Conservation (phyloP, 169 alveolate genomes). For the Plasmodium relictum region DNA sequence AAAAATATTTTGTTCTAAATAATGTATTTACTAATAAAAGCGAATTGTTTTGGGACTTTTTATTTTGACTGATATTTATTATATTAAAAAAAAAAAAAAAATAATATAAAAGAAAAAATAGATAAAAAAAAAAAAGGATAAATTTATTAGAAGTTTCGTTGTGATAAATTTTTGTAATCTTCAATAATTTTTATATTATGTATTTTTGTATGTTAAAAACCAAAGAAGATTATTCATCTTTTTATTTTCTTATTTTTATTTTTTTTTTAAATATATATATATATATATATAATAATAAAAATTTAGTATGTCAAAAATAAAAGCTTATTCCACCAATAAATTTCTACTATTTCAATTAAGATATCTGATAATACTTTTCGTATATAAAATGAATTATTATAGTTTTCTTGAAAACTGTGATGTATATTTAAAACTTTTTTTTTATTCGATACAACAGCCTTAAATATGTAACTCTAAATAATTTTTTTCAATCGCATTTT, state of each 20-base stretch:
- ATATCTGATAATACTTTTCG: background rate
- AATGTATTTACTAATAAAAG: conserved; percentile 7
- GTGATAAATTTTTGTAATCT: conserved; percentile 8
- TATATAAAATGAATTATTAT: background rate
- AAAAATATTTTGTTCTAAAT: conserved; percentile 14
- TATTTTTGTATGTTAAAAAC: background rate
- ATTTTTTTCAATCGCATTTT: background rate
- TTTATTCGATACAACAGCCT: background rate
- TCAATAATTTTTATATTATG: background rate
- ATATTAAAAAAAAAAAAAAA: background rate
- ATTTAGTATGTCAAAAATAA: background rate
- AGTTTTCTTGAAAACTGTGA: background rate
- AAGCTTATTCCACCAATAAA: background rate
- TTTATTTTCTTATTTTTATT: background rate
- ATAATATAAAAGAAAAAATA: too few relatives aligned
- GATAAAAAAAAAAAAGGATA: background rate
- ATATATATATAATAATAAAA: background rate
- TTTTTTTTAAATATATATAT: background rate
- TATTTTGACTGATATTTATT: conserved; percentile 26
- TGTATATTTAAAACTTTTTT: background rate
- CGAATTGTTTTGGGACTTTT: conserved; percentile 13
- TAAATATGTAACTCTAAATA: background rate
- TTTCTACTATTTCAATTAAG: background rate
- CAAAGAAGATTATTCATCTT: background rate
- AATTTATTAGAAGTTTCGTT: conserved; percentile 22